Evolutionary conservation across 352 stramenopile genomes (phyloP).

Genomic region (Phytophthora colocasiae): DNA sequence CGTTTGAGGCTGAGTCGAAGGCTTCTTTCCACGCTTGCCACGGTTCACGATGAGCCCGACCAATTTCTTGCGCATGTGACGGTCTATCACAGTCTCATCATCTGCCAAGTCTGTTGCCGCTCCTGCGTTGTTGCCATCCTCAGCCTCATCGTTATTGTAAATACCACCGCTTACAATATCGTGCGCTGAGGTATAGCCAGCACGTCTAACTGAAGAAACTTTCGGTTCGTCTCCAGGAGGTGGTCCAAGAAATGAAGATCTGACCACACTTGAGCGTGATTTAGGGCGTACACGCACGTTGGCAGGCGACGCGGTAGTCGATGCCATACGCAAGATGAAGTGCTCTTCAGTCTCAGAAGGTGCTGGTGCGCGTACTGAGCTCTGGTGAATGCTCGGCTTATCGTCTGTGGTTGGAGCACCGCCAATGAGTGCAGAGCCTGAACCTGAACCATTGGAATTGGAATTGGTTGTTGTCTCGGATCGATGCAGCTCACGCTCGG

Average conservation of each 20-base stretch:
- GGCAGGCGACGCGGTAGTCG: slow-evolving; percentile 60
- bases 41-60: slow-evolving; percentile 83
- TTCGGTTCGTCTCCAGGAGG: slow-evolving; percentile 32
- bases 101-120: slow-evolving; percentile 50
- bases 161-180: slow-evolving; percentile 33
- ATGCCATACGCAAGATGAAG: slow-evolving; percentile 87
- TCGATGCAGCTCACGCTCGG: slow-evolving; percentile 81
- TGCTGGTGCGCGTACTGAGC: slow-evolving; percentile 58
- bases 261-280: slow-evolving; percentile 45
- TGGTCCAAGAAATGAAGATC: slow-evolving; percentile 35
- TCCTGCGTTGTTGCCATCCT: slow-evolving; percentile 29
- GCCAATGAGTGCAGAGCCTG: slow-evolving; percentile 27
- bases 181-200: slow-evolving; percentile 19
- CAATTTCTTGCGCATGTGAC: slow-evolving; percentile 85
- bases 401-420: slow-evolving; percentile 35
- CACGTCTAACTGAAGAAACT: slow-evolving; percentile 17
- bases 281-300: slow-evolving; percentile 86
- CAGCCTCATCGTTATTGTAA: slow-evolving; percentile 36
- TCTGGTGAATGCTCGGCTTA: slow-evolving; percentile 40
- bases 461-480: slow-evolving; percentile 55
- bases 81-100: slow-evolving; percentile 74
- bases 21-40: slow-evolving; percentile 76
- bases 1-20: slow-evolving; percentile 22
- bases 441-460: slow-evolving; percentile 26
- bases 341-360: slow-evolving; percentile 82